A percentile compares a stretch with the other conserved stretches of the same genome.
Evolutionary conservation across 768 basidiomycete genomes (phyloP).

Genomic region (Xerocomellus amylosporus): DNA sequence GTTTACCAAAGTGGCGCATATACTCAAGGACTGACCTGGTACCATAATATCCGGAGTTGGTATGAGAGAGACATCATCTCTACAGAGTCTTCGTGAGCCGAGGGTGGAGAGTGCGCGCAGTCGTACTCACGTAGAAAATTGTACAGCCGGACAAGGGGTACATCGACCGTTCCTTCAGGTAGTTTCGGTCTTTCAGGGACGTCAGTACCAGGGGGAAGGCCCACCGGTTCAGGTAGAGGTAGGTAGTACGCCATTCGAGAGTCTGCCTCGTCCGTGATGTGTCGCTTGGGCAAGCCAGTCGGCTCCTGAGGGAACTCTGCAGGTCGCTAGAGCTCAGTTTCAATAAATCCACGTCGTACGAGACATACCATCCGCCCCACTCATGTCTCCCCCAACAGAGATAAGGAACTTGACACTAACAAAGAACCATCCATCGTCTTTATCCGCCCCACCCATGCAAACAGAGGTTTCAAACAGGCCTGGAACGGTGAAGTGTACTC

Average conservation of each 20-base stretch:
- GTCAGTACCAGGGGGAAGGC: conserved; percentile 40
- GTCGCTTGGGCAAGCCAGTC: conserved; percentile 55
- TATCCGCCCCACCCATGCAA: conserved; percentile 67
- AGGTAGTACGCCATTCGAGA: conserved; percentile 63
- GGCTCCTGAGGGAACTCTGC: conserved; percentile 75
- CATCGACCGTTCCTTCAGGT: conserved; percentile 63
- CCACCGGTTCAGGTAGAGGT: conserved; percentile 42
- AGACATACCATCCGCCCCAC: conserved; percentile 61
- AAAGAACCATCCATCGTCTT: conserved; percentile 83
- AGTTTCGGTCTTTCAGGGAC: conserved; percentile 47
- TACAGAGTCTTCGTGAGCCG: conserved; percentile 28
- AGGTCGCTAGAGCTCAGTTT: neutral
- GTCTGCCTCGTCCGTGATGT: conserved; percentile 73
- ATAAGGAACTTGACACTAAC: conserved; percentile 74
- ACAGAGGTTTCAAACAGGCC: conserved; percentile 73
- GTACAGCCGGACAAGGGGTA: conserved; percentile 80
- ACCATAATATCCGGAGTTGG: conserved; percentile 86
- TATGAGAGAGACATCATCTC: conserved; percentile 92
- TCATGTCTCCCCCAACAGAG: conserved; percentile 68
- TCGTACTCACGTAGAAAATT: conserved; percentile 80
- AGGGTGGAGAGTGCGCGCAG: neutral
- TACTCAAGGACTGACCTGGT: conserved; percentile 47
- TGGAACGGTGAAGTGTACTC: conserved; percentile 71
- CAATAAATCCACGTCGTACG: neutral
- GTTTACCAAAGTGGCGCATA: neutral